These are phyloP conservation scores for Leishmania braziliensis DNA, from an alignment of 208 protist genomes.

Conservation along the genomic window DNA sequence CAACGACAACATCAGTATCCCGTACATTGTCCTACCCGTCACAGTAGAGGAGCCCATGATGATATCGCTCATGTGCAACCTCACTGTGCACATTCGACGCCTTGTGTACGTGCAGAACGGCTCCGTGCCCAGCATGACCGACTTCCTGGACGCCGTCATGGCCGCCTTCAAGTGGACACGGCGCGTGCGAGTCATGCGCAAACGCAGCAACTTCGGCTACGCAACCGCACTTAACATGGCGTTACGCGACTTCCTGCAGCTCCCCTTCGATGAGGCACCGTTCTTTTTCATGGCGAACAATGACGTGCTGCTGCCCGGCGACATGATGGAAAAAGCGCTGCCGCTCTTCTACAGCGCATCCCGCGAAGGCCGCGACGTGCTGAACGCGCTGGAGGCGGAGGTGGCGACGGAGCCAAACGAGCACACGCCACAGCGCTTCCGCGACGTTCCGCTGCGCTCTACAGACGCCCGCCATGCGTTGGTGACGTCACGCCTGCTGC, in stretches of 20 bases:
- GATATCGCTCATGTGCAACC: conserved; percentile 24
- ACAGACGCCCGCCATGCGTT: conserved; percentile 19
- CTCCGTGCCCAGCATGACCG: background rate
- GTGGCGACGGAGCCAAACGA: conserved; percentile 33
- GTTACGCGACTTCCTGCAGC: conserved; percentile 21
- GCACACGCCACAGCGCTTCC: conserved; percentile 23
- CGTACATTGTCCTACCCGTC: conserved; percentile 16
- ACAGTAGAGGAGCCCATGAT: conserved; percentile 18
- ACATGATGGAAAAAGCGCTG: conserved; percentile 12
- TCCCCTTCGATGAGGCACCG: conserved; percentile 25
- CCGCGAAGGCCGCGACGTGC: conserved; percentile 7
- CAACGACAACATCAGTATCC: background rate
- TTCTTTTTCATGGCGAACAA: conserved; percentile 22
- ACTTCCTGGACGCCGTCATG: conserved; percentile 25
- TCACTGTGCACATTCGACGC: conserved; percentile 19
- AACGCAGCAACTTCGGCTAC: conserved; percentile 20
- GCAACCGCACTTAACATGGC: conserved; percentile 25
- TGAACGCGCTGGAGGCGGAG: conserved; percentile 10
- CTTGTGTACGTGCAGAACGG: conserved; percentile 29
- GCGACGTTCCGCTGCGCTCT: conserved; percentile 34
- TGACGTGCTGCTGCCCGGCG: conserved; percentile 15
- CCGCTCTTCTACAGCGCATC: conserved; percentile 4
- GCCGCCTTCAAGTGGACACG: conserved; percentile 27
- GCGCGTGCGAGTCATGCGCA: conserved; percentile 32
- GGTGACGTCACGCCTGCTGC: conserved; percentile 36